Base-by-base conservation (phyloP, 1,284 basidiomycete genomes). In the Polyporus tsugae region DNA sequence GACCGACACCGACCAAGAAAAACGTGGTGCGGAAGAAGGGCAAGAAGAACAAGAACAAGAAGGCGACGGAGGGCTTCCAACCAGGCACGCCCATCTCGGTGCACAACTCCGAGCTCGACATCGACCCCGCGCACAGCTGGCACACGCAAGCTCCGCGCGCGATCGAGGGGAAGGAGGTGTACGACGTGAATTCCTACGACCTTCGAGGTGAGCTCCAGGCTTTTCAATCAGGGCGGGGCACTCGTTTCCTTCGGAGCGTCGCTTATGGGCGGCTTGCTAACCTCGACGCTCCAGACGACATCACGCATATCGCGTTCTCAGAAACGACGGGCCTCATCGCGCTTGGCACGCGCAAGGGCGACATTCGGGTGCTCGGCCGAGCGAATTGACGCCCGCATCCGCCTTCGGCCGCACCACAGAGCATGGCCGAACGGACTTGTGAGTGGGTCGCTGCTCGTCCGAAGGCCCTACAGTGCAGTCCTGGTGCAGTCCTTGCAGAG, bases 281-380 rank as follows among this genome's bases (percentile, higher is more conserved):
- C 22, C 3, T 25, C 22, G 22, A 13, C 39, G 1, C 49, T 41
- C 49, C 70, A 87, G 85, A 85, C 72, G 85, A 86, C 73, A 76
- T 86, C 19, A 83, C 79, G 6, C 81, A 82, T 67, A 84, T 85
- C 68, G 82, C 84, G 1, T 80, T 87, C 64, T 82, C 81, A 2
- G 86, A 88, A 72, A 74, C 81, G 19, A 84, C 80, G 61, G 85
- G 86, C 5, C 77, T 69, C 25, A 83, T 87, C 57, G 78, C 80
- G 1, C 70, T 86, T 39, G 86, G 83, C 0, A 85, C 84, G 70
- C 77, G 86, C 42, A 78, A 80, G 13, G 85, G 86, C 6, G 77
- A 83, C 41, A 68, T 80, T 39, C 69, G 70, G 57, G 67, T 80
- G 33, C 70, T 79, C 68, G 66, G 69, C 67, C 69, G 69, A 62